These are phyloP conservation scores for Calonectria henricotiae DNA, from an alignment of 2,329 filamentous ascomycete species.

Conservation along the genomic window DNA sequence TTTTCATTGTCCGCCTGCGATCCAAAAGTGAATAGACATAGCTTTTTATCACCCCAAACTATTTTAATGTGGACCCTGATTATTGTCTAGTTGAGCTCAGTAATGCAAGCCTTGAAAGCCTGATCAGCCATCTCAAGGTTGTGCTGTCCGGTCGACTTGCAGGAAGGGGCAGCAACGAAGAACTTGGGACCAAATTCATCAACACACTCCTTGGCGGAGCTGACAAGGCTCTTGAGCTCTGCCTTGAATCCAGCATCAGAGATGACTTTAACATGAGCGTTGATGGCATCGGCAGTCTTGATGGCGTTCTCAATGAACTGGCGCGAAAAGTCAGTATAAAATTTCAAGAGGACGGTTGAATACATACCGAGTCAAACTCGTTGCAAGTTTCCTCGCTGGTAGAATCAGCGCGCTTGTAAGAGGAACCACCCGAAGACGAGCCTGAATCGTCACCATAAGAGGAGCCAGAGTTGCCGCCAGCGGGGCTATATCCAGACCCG, in stretches of 20 bases:
- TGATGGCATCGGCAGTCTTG: conserved; percentile 9
- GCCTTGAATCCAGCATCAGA: neutral
- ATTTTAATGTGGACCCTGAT: neutral
- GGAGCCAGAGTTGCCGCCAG: neutral
- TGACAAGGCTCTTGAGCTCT: conserved; percentile 7
- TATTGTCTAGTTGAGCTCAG: conserved; percentile 1
- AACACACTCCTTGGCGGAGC: conserved; percentile 4
- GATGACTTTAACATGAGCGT: neutral
- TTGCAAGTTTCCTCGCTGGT: neutral
- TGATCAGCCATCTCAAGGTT: conserved; percentile 8
- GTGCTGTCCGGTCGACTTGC: conserved; percentile 18
- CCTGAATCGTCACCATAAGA: neutral
- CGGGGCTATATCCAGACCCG: conserved; percentile 1
- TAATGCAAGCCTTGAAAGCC: conserved; percentile 8
- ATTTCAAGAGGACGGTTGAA: neutral
- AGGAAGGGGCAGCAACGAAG: conserved; percentile 1
- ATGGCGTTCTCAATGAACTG: conserved; percentile 10
- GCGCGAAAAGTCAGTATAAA: neutral
- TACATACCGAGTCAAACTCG: conserved; percentile 11
- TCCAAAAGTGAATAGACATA: neutral
- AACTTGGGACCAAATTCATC: conserved; percentile 6
- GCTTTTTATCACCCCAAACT: neutral
- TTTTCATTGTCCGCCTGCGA: neutral
- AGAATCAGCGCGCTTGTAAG: conserved; percentile 1
- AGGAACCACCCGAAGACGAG: neutral